These are phyloP conservation scores for Tephrocybe sp. DNA, from an alignment of 768 basidiomycete species.

Conservation along the genomic window DNA sequence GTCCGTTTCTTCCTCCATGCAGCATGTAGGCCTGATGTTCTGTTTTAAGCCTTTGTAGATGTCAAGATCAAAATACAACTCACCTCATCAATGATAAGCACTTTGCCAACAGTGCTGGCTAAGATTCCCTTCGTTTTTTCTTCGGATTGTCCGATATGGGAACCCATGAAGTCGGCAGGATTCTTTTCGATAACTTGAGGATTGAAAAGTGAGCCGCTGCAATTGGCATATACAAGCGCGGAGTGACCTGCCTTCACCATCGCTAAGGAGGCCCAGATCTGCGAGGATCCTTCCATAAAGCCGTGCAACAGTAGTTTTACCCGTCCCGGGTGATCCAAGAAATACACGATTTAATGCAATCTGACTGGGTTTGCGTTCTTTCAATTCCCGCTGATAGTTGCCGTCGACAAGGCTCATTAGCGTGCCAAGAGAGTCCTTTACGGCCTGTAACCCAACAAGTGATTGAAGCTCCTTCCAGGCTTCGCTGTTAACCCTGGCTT, in stretches of 20 bases:
- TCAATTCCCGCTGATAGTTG: no score
- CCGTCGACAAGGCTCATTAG: slow-evolving; percentile 44
- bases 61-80: not conserved
- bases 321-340: slow-evolving; percentile 42
- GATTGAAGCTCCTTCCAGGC: slow-evolving; percentile 54
- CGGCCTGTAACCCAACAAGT: slow-evolving; percentile 52
- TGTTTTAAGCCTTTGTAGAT: not conserved
- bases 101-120: slow-evolving; percentile 58
- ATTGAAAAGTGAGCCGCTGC: not conserved
- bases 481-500: slow-evolving; percentile 41
- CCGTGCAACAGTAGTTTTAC: slow-evolving; percentile 59
- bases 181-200: slow-evolving; percentile 63
- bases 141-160: slow-evolving; percentile 59
- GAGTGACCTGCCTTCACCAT: slow-evolving; percentile 57
- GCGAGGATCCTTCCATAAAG: slow-evolving; percentile 64
- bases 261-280: slow-evolving; percentile 63
- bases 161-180: slow-evolving; percentile 69
- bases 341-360: slow-evolving; percentile 66
- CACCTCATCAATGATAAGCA: slow-evolving; percentile 72
- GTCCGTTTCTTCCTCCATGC: slow-evolving; percentile 44
- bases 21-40: slow-evolving; percentile 66
- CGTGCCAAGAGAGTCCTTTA: slow-evolving; percentile 55
- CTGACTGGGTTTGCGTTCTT: slow-evolving; percentile 60
- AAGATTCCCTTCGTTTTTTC: slow-evolving; percentile 64
- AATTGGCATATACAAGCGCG: not conserved